Evolutionary conservation across 2,329 filamentous ascomycete species (phyloP).

Genomic region (Arthrobotrys megalospora): DNA sequence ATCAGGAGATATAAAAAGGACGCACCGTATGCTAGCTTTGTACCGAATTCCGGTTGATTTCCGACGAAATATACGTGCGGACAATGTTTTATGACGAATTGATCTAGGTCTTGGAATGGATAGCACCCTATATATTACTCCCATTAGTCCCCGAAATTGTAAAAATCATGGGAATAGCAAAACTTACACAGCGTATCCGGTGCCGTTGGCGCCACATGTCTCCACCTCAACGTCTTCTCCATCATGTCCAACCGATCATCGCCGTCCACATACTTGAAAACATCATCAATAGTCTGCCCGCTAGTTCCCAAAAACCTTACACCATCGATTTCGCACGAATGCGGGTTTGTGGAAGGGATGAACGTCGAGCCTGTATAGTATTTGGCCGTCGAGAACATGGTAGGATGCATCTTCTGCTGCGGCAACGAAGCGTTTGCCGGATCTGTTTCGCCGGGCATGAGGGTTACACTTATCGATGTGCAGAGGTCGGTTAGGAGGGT

Average conservation of each 20-base stretch:
- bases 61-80: conserved; percentile 94
- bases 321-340: conserved; percentile 90
- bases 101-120: conserved; percentile 93
- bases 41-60: conserved; percentile 84
- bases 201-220: conserved; percentile 90
- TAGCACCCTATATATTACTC: conserved; percentile 79
- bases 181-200: conserved; percentile 92
- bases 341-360: conserved; percentile 91
- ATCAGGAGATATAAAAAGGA: neutral
- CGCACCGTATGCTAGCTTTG: conserved; percentile 75
- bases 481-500: conserved; percentile 84
- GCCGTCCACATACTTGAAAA: conserved; percentile 89
- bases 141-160: conserved; percentile 19
- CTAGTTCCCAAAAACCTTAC: conserved; percentile 89
- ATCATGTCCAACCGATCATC: conserved; percentile 87
- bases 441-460: conserved; percentile 87
- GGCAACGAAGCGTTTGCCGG: conserved; percentile 91
- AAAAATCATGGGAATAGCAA: conserved; percentile 19
- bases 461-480: conserved; percentile 87
- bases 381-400: conserved; percentile 86
- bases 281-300: conserved; percentile 93
- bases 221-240: conserved; percentile 94
- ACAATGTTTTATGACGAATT: conserved; percentile 84
- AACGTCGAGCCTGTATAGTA: conserved; percentile 77
- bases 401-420: conserved; percentile 91